These are phyloP conservation scores for Pseudomassariella vexata DNA, from an alignment of 2,329 filamentous ascomycete species.

Conservation along the genomic window DNA sequence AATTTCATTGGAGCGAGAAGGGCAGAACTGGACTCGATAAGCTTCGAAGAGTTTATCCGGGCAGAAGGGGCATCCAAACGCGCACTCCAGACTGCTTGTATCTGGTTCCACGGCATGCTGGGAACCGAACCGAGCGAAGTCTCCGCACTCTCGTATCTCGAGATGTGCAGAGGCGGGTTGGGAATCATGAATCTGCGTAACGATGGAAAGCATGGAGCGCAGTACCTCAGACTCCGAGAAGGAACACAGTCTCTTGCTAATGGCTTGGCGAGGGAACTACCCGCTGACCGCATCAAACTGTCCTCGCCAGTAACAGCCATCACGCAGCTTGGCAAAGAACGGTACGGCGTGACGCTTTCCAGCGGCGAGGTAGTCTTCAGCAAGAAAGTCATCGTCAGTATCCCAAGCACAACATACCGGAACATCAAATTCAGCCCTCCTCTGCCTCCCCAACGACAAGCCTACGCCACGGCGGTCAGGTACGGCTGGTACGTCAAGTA, in stretches of 20 bases:
- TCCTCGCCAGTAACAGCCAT: slow-evolving; percentile 24
- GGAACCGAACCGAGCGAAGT: slow-evolving; percentile 36
- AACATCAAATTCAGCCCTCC: slow-evolving; percentile 40
- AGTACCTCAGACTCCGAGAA: slow-evolving; percentile 42
- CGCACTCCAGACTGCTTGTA: slow-evolving; percentile 7
- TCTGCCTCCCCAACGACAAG: slow-evolving; percentile 34
- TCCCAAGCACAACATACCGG: slow-evolving; percentile 39
- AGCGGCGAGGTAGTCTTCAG: slow-evolving; percentile 24
- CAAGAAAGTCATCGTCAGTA: slow-evolving; percentile 39
- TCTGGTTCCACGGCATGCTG: slow-evolving; percentile 19
- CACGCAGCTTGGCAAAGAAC: slow-evolving; percentile 13
- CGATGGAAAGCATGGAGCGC: slow-evolving; percentile 45
- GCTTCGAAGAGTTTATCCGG: slow-evolving; percentile 22
- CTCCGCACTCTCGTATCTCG: slow-evolving; percentile 46
- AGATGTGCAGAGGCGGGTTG: slow-evolving; percentile 47
- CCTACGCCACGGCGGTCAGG: slow-evolving; percentile 24
- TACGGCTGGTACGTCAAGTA: slow-evolving; percentile 47
- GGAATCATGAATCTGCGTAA: slow-evolving; percentile 48
- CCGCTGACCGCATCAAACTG: slow-evolving; percentile 19
- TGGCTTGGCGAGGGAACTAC: slow-evolving; percentile 28
- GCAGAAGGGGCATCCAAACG: slow-evolving; percentile 13
- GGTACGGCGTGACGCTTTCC: slow-evolving; percentile 18
- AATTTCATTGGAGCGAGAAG: slow-evolving; percentile 13
- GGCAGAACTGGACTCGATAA: slow-evolving; percentile 17
- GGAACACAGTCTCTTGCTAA: slow-evolving; percentile 38